A percentile compares a stretch with the other conserved stretches of the same genome.
These are phyloP conservation scores for Ganoderma lingzhi DNA, from an alignment of 1,284 basidiomycete genomes.

Conservation along the genomic window DNA sequence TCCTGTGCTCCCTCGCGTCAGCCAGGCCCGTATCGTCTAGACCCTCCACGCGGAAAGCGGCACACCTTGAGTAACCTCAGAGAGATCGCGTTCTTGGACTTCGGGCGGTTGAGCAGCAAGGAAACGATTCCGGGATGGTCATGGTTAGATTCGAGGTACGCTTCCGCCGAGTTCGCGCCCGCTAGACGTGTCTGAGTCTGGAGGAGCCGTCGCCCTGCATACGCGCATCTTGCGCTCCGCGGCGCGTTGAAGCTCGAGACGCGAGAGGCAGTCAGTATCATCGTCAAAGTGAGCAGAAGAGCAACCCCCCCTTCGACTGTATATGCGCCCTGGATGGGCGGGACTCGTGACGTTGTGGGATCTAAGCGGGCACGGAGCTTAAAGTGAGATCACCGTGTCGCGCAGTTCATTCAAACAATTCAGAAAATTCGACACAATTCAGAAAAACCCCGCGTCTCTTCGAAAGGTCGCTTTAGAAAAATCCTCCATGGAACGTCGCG, in stretches of 20 bases:
- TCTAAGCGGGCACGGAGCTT: slow-evolving; percentile 19
- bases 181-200: slow-evolving; percentile 15
- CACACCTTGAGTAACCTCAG: slow-evolving; percentile 72
- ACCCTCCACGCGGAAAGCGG: neutral
- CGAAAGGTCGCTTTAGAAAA: too few species aligned
- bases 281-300: neutral
- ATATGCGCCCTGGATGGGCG: neutral
- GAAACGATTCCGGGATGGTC: slow-evolving; percentile 65
- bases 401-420: too few species aligned
- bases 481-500: too few species aligned
- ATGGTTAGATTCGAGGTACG: slow-evolving; percentile 61
- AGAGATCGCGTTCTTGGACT: slow-evolving; percentile 92
- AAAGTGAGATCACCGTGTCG: too few species aligned
- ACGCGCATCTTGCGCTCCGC: slow-evolving; percentile 1
- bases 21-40: neutral
- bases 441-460: too few species aligned
- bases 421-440: too few species aligned
- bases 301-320: slow-evolving; percentile 16
- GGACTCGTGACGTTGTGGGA: slow-evolving; percentile 22
- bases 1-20: slow-evolving; percentile 58
- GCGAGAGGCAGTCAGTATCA: slow-evolving; percentile 16
- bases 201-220: slow-evolving; percentile 20
- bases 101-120: slow-evolving; percentile 81
- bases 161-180: slow-evolving; percentile 46
- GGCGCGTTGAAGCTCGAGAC: neutral